phyloP scores from a whole-genome alignment of 2,329 filamentous ascomycete genomes.

The Pestalotiopsis sp. region DNA sequence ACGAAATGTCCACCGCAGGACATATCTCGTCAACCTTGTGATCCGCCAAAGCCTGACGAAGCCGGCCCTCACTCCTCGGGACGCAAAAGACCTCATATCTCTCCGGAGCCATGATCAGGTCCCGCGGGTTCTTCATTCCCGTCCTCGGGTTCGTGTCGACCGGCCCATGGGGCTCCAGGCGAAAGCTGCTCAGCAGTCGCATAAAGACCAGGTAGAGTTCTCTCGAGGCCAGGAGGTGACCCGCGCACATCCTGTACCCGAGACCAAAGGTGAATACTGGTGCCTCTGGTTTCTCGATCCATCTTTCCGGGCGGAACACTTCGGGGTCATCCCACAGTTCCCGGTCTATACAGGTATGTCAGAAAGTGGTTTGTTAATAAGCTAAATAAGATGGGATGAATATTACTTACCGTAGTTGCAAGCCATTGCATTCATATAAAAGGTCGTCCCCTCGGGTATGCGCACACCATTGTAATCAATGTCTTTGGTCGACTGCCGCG shows the following conservation, averaged over 20 bases:
- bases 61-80: conserved; percentile 1
- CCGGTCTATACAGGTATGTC: background rate
- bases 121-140: conserved; percentile 3
- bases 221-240: conserved; percentile 4
- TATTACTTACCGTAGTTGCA: conserved; percentile 61
- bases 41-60: conserved; percentile 2
- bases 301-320: conserved; percentile 8
- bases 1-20: background rate
- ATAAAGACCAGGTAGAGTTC: conserved; percentile 12
- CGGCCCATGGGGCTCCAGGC: background rate
- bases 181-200: conserved; percentile 10
- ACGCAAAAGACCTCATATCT: conserved; percentile 5
- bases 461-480: conserved; percentile 57
- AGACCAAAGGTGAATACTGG: conserved; percentile 8
- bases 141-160: conserved; percentile 3
- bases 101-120: conserved; percentile 4
- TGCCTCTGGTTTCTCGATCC: conserved; percentile 9
- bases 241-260: conserved; percentile 12
- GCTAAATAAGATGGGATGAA: background rate
- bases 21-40: conserved; percentile 3
- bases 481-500: conserved; percentile 62
- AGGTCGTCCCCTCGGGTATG: conserved; percentile 63
- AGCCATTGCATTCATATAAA: conserved; percentile 69
- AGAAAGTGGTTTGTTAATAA: background rate
- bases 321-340: conserved; percentile 8